Base-by-base conservation (phyloP, 225 moss, liverwort and hornwort genomes). In the Polytrichum commune region DNA sequence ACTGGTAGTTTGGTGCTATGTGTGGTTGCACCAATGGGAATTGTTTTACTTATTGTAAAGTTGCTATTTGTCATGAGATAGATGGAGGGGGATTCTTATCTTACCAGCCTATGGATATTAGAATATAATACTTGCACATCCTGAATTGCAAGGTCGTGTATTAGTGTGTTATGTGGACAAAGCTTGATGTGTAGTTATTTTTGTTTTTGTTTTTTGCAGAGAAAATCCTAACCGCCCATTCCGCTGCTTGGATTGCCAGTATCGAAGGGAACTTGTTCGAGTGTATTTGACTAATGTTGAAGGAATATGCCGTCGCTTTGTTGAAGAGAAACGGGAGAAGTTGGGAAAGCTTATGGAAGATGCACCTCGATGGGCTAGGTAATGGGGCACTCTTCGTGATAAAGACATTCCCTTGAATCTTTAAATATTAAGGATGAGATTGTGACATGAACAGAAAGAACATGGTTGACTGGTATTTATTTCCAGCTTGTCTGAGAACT, bases 311-410 rank as follows among this genome's bases (percentile, higher is more conserved):
- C 91, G 97, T 67, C 92, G 97, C 27, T 98, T 98, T 82, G 95
- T 98, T 6, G 97, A 98, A 74, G 97, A 98, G 81, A 98, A 98
- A 72, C 83, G 92, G 72, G 97, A 98, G 66, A 98, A 95, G 60
- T 78, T 98, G 80, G 97, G 97, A 25, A 98, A 98, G 76, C 92
- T 98, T n/a, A 95, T 98, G 87, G 97, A 98, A 82, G 95, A 98
- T 68, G 90, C 88, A 16, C 82, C 92, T 46, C 86, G 90, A 76
- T 98, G 97, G 97, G 67, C 84, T 53, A 87, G 56, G 56, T 56
- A n/a, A 56, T 56, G 56, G n/a, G 56, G n/a, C 56, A 32, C 32
- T 32, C 32, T 32, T 32, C 7, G 8, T 32, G 32, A 32, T 32
- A 32, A 32, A 32, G 8, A 7, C 32, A 32, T 32, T 32, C 32